Conservation (phyloP, 192 early-diverging fungal genomes). For the Coemansia sp. region DNA sequence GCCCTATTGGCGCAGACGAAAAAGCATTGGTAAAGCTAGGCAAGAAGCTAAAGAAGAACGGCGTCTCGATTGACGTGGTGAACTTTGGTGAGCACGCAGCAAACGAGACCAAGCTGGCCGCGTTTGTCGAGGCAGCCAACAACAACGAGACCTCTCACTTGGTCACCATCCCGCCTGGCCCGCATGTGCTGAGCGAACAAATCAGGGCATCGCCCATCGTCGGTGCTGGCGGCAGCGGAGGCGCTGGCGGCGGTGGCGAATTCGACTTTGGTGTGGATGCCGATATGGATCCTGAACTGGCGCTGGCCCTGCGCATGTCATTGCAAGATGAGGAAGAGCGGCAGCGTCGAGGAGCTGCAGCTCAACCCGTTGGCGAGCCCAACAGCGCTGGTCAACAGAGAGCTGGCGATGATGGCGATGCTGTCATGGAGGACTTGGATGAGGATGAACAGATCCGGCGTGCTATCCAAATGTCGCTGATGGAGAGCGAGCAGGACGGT, state of each 20-base stretch:
- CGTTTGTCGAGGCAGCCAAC: constrained; percentile 89
- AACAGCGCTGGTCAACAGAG: neutral
- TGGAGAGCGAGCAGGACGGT: constrained; percentile 31
- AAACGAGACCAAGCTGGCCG: constrained; percentile 88
- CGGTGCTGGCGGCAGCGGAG: constrained; percentile 76
- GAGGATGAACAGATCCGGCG: constrained; percentile 53
- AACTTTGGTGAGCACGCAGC: constrained; percentile 93
- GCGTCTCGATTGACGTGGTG: constrained; percentile 90
- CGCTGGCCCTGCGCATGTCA: constrained; percentile 89
- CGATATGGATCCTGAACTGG: constrained; percentile 91
- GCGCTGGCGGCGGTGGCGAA: constrained; percentile 56
- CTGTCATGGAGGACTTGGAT: constrained; percentile 41
- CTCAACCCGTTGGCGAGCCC: neutral
- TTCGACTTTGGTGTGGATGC: constrained; percentile 97
- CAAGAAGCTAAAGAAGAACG: constrained; percentile 99
- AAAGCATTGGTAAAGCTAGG: constrained; percentile 83
- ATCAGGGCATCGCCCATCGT: constrained; percentile 87
- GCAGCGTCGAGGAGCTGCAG: constrained; percentile 59
- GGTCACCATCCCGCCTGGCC: constrained; percentile 90
- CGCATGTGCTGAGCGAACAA: constrained; percentile 85
- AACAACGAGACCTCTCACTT: constrained; percentile 92
- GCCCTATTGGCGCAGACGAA: constrained; percentile 83
- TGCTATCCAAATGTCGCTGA: constrained; percentile 56
- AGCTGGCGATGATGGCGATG: constrained; percentile 27
- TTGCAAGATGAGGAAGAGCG: constrained; percentile 94